Evolutionary conservation across 2,329 filamentous ascomycete species (phyloP).

Genomic region (Alternaria ethzedia): DNA sequence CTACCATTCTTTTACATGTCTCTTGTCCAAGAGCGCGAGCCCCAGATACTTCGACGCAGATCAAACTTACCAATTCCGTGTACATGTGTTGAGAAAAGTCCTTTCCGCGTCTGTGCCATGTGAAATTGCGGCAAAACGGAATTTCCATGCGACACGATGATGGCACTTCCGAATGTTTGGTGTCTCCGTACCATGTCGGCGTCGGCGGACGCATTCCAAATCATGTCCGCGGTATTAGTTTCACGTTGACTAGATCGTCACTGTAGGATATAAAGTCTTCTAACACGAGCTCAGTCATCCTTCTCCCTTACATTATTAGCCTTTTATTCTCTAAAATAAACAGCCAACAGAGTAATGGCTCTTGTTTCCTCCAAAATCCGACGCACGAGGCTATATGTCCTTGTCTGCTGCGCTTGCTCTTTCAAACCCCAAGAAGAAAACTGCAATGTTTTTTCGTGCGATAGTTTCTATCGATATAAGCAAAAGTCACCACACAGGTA

Average conservation of each 20-base stretch:
- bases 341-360: accelerated
- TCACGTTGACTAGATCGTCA: no score
- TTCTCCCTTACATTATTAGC: no score
- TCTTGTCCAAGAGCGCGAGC: background rate
- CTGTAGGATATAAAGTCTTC: no score
- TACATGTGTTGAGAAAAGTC: background rate
- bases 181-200: no score
- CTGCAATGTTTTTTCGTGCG: no score
- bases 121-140: background rate
- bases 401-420: no score
- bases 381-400: accelerated
- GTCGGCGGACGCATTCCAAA: accelerated
- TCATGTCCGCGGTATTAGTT: background rate
- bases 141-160: accelerated
- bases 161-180: accelerated
- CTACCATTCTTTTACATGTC: accelerated
- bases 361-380: background rate
- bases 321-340: no score
- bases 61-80: background rate
- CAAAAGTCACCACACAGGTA: background rate
- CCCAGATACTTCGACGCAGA: background rate
- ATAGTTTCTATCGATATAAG: no score
- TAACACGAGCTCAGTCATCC: no score
- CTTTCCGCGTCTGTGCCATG: background rate
- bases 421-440: no score